phyloP scores from a whole-genome alignment of 345 rosid genomes.

The Eucalyptus caleyi region DNA sequence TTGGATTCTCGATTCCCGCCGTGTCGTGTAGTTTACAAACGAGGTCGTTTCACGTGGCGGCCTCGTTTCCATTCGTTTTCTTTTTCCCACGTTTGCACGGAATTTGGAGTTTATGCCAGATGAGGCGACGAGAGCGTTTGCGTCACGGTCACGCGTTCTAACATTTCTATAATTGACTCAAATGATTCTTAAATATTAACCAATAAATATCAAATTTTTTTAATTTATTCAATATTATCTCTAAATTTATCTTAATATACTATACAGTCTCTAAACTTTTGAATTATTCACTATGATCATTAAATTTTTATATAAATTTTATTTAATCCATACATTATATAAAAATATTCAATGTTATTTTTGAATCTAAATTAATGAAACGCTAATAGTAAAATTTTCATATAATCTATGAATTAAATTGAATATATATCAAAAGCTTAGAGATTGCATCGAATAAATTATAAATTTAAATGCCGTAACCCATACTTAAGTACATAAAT shows the following conservation, averaged over 20 bases:
- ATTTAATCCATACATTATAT: too few relatives aligned
- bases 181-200: too few relatives aligned
- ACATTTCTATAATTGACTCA: neutral
- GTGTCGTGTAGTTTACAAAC: neutral
- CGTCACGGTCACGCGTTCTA: neutral
- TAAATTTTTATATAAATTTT: accelerated
- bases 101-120: neutral
- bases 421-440: accelerated
- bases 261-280: accelerated
- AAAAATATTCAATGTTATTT: neutral
- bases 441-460: too few relatives aligned
- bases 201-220: too few relatives aligned
- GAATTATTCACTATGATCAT: too few relatives aligned
- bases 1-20: neutral
- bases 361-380: accelerated
- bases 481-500: neutral
- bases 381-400: accelerated
- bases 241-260: too few relatives aligned
- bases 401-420: accelerated
- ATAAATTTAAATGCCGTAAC: accelerated
- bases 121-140: neutral
- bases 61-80: neutral
- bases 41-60: neutral
- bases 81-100: neutral
- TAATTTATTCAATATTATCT: too few relatives aligned